Evolutionary conservation across 257 asterid species (phyloP), one percentile per base, ranked within the genome.

Genomic region (Gentiana straminea): DNA sequence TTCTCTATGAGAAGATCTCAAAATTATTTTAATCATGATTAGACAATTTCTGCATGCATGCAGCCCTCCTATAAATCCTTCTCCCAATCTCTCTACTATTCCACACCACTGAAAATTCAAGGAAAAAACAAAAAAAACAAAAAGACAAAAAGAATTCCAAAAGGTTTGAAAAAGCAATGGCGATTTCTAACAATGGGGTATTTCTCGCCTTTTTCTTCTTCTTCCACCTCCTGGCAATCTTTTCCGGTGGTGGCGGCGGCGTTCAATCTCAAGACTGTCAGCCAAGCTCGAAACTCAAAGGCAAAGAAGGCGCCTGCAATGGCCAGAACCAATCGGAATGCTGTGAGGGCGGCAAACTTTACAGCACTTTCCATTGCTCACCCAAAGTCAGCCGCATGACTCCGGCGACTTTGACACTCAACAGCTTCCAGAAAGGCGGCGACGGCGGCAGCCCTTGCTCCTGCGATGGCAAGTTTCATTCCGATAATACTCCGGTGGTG

Each of bases 401-500:
- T 0, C 70, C 65, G 24, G 79, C 77, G 8, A 47, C 54, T 45
- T 64, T 79, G 41, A 69, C 70, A 4, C n/a, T 78, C 59, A 72
- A 73, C 66, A 62, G 77, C 38, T 78, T 79, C 2, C 58, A 68
- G 36, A 48, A 59, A 35, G 79, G 80, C 1, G 84, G 75, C 8
- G 81, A 71, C 39, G 81, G 84, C 1, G 71, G 69, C 3, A 57
- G 55, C 9, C 77, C 81, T 0, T 69, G 81, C 0, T 60, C 63
- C 10, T 78, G 84, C 15, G 79, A 74, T 35, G 51, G 63, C 1
- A 41, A 70, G 60, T 78, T 67, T 68, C 78, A 78, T 37, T 69
- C 77, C 0, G 75, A 78, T 43, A 60, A 72, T 52, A 71, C 54
- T 0, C 79, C 75, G 0, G 69, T 78, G 1, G 81, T 78, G 4